Conservation (phyloP, 148 eudicot genomes). For the Rhododendron williamsianum region DNA sequence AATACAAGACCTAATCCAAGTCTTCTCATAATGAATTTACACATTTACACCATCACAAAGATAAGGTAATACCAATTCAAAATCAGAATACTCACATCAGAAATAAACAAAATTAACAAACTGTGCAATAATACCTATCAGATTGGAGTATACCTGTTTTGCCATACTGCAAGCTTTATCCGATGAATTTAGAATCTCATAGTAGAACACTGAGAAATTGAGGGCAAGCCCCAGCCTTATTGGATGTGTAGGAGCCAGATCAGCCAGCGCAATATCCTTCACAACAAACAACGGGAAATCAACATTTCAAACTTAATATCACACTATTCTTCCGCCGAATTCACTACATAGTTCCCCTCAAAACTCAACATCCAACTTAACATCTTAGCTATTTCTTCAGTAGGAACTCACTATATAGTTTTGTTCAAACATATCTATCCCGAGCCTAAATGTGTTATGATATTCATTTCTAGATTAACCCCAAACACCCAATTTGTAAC, state of each 20-base stretch:
- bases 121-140: not conserved
- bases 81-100: not conserved
- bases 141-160: slow-evolving; percentile 29
- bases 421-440: not conserved
- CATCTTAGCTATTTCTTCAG: not conserved
- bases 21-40: not conserved
- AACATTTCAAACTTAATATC: not conserved
- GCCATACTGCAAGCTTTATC: slow-evolving; percentile 55
- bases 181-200: slow-evolving; percentile 49
- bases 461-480: not conserved
- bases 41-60: not conserved
- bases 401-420: not conserved
- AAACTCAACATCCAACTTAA: not conserved
- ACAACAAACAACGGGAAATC: slow-evolving; percentile 7
- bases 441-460: not conserved
- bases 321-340: not conserved
- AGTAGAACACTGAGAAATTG: slow-evolving; percentile 52
- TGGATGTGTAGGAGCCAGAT: slow-evolving; percentile 51
- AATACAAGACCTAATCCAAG: not conserved
- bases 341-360: not conserved
- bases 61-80: not conserved
- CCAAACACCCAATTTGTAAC: not conserved
- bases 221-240: slow-evolving; percentile 48
- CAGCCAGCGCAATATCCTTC: slow-evolving; percentile 48
- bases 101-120: not conserved